Base-by-base conservation (phyloP, 345 rosid species). In the Cochlearia excelsa region DNA sequence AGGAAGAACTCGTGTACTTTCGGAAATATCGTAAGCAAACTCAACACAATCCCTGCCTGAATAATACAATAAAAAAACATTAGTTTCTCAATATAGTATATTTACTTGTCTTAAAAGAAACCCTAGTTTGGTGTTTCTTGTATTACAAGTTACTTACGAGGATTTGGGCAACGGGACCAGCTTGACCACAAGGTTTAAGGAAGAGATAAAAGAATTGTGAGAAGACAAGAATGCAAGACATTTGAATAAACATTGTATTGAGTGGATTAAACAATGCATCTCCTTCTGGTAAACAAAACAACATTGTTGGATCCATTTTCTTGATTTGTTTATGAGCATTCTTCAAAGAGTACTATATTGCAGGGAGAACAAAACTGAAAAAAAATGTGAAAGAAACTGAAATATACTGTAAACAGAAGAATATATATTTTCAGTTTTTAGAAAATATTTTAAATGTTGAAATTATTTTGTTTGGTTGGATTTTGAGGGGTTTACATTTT, bases 101-200 rank as follows among this genome's bases (percentile, higher is more conserved):
- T 16, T 16, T 16, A 16, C 23, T 16, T 16, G 23, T 16, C 23
- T 16, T 16, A 16, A 16, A 16, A 16, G 23, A 16, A 16, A 16
- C 23, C 23, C 23, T 16, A 16, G 23, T 16, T 16, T 16, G 23
- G 23, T 16, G 23, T 16, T 16, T 16, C 23, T 16, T 16, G 23
- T 16, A 16, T 16, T 16, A 16, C 10, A 46, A 1, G 53, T 33
- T 51, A 51, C 51, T 23, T 72, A 84, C 98, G 72, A 92, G 80
- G 42, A 92, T 78, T 48, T 88, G 95, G 1, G 96, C 91, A n/a
- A 92, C 68, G 27, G 96, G 96, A 30, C 95, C 96, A 3, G 95
- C 80, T 66, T 84, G 87, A 5, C 95, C 93, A 26, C 82, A 48
- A 10, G 84, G 81, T 65, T 88, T 88, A 74, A 92, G 72, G 56